Conservation (phyloP, 768 basidiomycete species). For the Phanerochaete carnosa region DNA sequence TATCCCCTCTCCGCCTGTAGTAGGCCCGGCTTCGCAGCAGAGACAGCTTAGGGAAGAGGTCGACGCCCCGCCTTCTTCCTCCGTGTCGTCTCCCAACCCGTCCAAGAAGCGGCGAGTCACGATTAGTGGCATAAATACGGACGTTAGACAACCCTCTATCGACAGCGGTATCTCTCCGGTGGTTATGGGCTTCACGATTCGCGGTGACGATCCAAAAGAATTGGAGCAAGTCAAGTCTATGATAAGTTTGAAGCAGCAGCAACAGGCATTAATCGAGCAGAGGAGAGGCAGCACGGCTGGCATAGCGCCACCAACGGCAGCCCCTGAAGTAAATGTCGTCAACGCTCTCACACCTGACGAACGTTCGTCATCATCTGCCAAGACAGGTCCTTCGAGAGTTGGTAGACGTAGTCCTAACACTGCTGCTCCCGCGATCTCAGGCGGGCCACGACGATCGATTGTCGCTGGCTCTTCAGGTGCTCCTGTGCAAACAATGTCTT, state of each 20-base stretch:
- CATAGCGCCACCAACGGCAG: conserved; percentile 16
- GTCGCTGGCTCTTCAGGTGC: conserved; percentile 19
- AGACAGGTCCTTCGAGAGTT: conserved; percentile 25
- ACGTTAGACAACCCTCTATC: conserved; percentile 38
- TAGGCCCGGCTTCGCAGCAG: neutral
- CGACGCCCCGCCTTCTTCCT: conserved; percentile 44
- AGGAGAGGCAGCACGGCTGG: conserved; percentile 55
- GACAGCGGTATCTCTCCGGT: conserved; percentile 52
- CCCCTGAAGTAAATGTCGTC: conserved; percentile 23
- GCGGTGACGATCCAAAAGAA: conserved; percentile 54
- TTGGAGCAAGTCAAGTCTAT: conserved; percentile 63
- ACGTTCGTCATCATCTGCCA: conserved; percentile 17
- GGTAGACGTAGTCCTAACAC: conserved; percentile 39
- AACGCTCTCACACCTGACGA: conserved; percentile 17
- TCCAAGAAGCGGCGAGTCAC: conserved; percentile 71
- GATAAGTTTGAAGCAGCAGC: conserved; percentile 64
- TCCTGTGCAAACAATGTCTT: conserved; percentile 32
- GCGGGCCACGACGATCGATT: conserved; percentile 26
- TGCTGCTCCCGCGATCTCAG: conserved; percentile 10
- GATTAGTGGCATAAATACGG: conserved; percentile 60
- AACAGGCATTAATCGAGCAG: conserved; percentile 69
- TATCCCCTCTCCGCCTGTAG: neutral
- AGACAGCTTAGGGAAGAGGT: conserved; percentile 40
- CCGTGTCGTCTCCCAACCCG: conserved; percentile 36
- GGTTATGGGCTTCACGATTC: conserved; percentile 57